Conservation (phyloP, 2,329 filamentous ascomycete genomes). For the Cephalotrichum gorgonifer region DNA sequence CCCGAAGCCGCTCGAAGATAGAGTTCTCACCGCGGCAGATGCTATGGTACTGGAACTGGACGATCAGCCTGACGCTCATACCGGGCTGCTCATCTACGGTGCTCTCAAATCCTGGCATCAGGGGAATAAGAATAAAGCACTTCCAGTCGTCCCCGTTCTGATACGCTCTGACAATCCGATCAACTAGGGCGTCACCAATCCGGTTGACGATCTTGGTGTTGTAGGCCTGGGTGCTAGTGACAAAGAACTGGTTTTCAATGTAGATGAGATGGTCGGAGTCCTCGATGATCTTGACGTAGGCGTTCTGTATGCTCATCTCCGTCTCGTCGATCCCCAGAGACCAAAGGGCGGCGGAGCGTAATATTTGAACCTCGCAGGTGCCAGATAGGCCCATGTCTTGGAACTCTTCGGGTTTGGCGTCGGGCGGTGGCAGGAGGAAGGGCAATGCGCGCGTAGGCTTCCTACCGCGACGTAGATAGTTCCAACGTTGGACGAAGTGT, state of each 20-base stretch:
- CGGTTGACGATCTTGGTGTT: constrained; percentile 82
- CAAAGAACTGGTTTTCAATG: constrained; percentile 98
- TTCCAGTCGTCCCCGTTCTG: constrained; percentile 83
- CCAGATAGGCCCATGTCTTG: constrained; percentile 82
- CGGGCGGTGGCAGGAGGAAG: constrained; percentile 85
- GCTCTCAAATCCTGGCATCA: constrained; percentile 98
- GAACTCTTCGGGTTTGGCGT: constrained; percentile 77
- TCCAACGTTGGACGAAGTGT: constrained; percentile 97
- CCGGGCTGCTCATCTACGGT: constrained; percentile 91
- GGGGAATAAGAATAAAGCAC: constrained; percentile 77
- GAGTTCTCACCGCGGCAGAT: constrained; percentile 89
- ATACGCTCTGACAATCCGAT: constrained; percentile 77
- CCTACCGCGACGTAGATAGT: constrained; percentile 85
- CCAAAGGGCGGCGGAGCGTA: constrained; percentile 85
- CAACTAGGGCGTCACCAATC: constrained; percentile 89
- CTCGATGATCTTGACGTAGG: constrained; percentile 89
- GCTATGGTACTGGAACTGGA: constrained; percentile 93
- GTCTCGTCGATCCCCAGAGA: constrained; percentile 80
- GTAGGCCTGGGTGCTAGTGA: constrained; percentile 83
- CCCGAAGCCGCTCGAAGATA: constrained; percentile 78
- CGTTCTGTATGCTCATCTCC: constrained; percentile 92
- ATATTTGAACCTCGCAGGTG: constrained; percentile 91
- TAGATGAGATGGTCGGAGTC: constrained; percentile 96
- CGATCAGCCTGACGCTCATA: constrained; percentile 86
- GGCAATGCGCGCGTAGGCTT: constrained; percentile 90